phyloP scores from a whole-genome alignment of 2,329 filamentous ascomycete species.

The Tolypocladium album region DNA sequence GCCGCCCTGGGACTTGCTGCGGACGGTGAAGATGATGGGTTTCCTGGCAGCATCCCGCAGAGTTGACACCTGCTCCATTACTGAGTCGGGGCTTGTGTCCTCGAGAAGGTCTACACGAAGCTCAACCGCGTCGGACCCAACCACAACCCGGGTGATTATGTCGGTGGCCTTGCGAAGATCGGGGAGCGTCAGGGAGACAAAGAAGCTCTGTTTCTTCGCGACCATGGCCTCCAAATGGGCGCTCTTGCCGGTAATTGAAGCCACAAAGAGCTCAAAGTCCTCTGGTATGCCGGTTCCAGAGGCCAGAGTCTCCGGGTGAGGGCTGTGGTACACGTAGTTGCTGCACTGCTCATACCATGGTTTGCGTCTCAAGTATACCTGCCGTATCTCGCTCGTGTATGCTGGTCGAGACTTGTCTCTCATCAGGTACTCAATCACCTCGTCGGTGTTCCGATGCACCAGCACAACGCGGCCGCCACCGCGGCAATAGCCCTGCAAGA shows the following conservation, averaged over 20 bases:
- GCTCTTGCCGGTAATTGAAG: conserved; percentile 24
- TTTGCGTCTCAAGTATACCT: conserved; percentile 80
- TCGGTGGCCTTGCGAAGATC: conserved; percentile 54
- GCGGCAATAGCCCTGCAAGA: conserved; percentile 63
- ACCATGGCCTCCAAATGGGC: conserved; percentile 34
- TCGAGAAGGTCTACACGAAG: conserved; percentile 83
- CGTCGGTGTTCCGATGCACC: conserved; percentile 76
- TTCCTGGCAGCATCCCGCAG: conserved; percentile 61
- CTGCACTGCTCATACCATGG: conserved; percentile 89
- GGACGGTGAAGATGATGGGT: conserved; percentile 86
- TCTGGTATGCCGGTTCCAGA: conserved; percentile 15
- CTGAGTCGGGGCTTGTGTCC: conserved; percentile 64
- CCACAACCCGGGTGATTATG: conserved; percentile 59
- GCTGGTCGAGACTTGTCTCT: conserved; percentile 85
- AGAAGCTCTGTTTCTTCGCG: conserved; percentile 68
- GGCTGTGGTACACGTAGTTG: conserved; percentile 88
- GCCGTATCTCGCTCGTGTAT: conserved; percentile 85
- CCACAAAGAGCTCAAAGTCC: conserved; percentile 27
- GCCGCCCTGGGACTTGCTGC: conserved; percentile 78
- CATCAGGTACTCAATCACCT: conserved; percentile 80
- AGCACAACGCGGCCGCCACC: conserved; percentile 75
- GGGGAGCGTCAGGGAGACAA: conserved; percentile 81
- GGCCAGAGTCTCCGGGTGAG: conserved; percentile 33
- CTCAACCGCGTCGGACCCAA: conserved; percentile 89
- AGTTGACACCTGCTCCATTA: conserved; percentile 71